Evolutionary conservation across 345 rosid species (phyloP).

Genomic region (Gossypium mustelinum): DNA sequence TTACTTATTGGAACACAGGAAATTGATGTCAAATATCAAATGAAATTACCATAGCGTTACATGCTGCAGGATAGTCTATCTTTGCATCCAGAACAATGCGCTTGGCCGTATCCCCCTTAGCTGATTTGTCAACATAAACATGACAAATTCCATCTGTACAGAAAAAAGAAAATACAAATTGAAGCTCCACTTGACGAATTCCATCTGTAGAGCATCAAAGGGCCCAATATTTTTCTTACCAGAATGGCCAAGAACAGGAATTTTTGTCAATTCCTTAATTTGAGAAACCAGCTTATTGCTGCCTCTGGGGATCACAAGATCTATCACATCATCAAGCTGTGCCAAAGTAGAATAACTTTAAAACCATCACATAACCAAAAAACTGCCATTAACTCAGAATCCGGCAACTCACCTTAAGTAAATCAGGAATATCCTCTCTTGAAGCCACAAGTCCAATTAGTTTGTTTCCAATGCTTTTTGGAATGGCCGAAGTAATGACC

Average conservation of each 20-base stretch:
- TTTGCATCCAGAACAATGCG: constrained; percentile 61
- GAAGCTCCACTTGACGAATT: background rate
- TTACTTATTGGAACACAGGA: background rate
- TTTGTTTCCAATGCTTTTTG: constrained; percentile 46
- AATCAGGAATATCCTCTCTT: constrained; percentile 73
- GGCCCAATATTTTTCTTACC: constrained; percentile 35
- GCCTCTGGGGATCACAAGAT: constrained; percentile 80
- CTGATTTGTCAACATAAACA: constrained; percentile 62
- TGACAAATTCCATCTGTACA: constrained; percentile 73
- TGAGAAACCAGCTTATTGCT: constrained; percentile 66
- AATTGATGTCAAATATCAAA: background rate
- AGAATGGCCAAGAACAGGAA: constrained; percentile 77
- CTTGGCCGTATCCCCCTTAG: constrained; percentile 56
- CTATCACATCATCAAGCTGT: constrained; percentile 78
- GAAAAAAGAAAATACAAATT: constrained; percentile 6
- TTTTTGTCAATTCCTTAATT: constrained; percentile 68
- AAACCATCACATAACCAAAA: constrained; percentile 2
- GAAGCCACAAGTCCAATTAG: constrained; percentile 69
- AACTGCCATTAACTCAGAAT: background rate
- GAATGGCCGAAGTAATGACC: constrained; percentile 65
- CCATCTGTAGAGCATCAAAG: background rate
- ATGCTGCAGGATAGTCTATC: constrained; percentile 72
- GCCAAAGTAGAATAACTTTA: constrained; percentile 7
- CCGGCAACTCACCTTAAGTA: constrained; percentile 48
- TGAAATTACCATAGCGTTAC: constrained; percentile 62